These are phyloP conservation scores for Lepiota venenata DNA, from an alignment of 768 basidiomycete genomes.

Conservation along the genomic window DNA sequence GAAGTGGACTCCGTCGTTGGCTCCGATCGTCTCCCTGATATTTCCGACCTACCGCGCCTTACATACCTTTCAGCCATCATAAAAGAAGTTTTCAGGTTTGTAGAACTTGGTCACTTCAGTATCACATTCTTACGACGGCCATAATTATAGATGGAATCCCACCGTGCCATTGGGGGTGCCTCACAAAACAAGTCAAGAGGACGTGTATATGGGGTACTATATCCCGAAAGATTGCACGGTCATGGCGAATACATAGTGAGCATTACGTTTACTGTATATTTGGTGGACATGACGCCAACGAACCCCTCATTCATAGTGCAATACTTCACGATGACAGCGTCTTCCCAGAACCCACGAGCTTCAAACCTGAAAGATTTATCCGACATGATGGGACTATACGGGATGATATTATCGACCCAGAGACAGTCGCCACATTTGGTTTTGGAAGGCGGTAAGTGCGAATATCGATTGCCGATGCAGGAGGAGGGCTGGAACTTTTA, in stretches of 20 bases:
- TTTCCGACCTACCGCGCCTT: slow-evolving; percentile 2
- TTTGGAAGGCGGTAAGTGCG: slow-evolving; percentile 25
- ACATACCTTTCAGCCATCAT: slow-evolving; percentile 13
- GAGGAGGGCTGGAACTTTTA: background rate
- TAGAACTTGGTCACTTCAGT: background rate
- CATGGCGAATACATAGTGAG: background rate
- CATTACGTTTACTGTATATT: background rate
- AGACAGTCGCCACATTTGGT: slow-evolving; percentile 22
- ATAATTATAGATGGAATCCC: background rate
- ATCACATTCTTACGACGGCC: background rate
- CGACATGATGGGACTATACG: slow-evolving; percentile 17
- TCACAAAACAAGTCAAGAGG: background rate
- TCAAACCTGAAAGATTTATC: slow-evolving; percentile 40
- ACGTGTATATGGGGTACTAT: background rate
- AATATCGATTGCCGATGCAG: too few relatives aligned
- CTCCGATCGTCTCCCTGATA: slow-evolving; percentile 7
- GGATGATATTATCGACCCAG: slow-evolving; percentile 21
- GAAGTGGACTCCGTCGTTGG: slow-evolving; percentile 15
- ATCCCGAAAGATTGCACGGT: background rate
- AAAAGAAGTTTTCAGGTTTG: slow-evolving; percentile 11
- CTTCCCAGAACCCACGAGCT: slow-evolving; percentile 34
- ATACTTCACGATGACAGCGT: slow-evolving; percentile 33
- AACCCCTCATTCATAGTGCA: slow-evolving; percentile 23
- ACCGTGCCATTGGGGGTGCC: background rate
- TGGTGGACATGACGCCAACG: too few relatives aligned